These are phyloP conservation scores for Brassica balearica DNA, from an alignment of 441 rosid species.

Conservation along the genomic window DNA sequence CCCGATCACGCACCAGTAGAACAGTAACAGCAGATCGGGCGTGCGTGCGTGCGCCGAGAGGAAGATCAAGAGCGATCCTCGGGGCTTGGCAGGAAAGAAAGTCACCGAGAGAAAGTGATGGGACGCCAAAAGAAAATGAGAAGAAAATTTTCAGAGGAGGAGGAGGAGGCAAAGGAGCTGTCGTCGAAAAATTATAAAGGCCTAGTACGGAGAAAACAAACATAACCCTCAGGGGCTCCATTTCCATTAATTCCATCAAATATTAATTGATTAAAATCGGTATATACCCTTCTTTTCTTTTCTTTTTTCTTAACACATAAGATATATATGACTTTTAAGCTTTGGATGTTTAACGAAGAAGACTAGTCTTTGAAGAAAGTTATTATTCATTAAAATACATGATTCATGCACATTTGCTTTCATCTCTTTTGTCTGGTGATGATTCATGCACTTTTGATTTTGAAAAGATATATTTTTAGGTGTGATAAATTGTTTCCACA, in stretches of 20 bases:
- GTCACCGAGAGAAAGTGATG: not conserved
- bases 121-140: not conserved
- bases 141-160: not conserved
- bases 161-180: not conserved
- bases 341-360: too few species aligned
- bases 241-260: not conserved
- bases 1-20: not conserved
- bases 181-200: not conserved
- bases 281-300: not conserved
- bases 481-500: not conserved
- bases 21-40: slow-evolving; percentile 2
- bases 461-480: not conserved
- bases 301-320: not conserved
- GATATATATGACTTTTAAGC: not conserved
- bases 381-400: not conserved
- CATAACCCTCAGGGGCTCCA: slow-evolving; percentile 12
- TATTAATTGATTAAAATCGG: not conserved
- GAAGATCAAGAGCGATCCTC: not conserved
- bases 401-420: not conserved
- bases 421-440: not conserved
- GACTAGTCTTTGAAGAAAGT: too few species aligned
- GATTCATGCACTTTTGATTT: not conserved
- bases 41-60: not conserved
- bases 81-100: not conserved
- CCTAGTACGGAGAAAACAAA: slow-evolving; percentile 3